Evolutionary conservation across 2,329 filamentous ascomycete genomes (phyloP).

Genomic region (Metarhizium brunneum): DNA sequence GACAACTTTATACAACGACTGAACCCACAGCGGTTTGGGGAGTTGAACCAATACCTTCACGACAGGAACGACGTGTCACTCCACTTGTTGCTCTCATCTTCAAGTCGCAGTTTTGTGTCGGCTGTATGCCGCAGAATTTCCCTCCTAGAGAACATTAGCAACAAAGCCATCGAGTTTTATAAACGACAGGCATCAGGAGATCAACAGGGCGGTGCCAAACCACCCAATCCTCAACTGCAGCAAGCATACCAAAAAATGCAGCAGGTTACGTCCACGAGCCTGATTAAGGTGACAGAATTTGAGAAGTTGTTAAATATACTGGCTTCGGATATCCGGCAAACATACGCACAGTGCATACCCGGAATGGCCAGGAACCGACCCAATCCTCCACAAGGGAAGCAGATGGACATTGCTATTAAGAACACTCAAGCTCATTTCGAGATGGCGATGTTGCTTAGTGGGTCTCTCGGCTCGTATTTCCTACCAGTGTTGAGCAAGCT

Average conservation of each 20-base stretch:
- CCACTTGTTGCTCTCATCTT: constrained; percentile 61
- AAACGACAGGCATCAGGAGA: constrained; percentile 33
- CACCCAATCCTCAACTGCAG: constrained; percentile 43
- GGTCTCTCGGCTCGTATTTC: constrained; percentile 36
- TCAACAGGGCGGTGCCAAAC: constrained; percentile 25
- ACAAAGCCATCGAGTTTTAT: constrained; percentile 41
- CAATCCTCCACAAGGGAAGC: constrained; percentile 32
- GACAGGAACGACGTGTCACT: constrained; percentile 48
- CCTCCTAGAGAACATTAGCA: constrained; percentile 43
- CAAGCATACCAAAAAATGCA: constrained; percentile 47
- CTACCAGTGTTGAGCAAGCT: constrained; percentile 53
- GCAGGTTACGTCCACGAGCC: constrained; percentile 36
- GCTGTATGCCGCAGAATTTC: constrained; percentile 56
- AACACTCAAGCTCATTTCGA: constrained; percentile 40
- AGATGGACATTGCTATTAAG: constrained; percentile 35
- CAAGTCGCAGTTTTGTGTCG: constrained; percentile 62
- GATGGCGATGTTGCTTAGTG: constrained; percentile 41
- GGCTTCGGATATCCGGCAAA: constrained; percentile 38
- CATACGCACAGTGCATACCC: constrained; percentile 37
- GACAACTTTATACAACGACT: constrained; percentile 41
- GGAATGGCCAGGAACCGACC: constrained; percentile 36
- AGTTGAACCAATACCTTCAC: constrained; percentile 43
- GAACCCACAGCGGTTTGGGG: constrained; percentile 34
- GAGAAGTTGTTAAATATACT: constrained; percentile 49
- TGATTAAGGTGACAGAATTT: constrained; percentile 51